Conservation (phyloP, 495 filamentous ascomycete genomes). For the Ascodesmis nigricans region DNA sequence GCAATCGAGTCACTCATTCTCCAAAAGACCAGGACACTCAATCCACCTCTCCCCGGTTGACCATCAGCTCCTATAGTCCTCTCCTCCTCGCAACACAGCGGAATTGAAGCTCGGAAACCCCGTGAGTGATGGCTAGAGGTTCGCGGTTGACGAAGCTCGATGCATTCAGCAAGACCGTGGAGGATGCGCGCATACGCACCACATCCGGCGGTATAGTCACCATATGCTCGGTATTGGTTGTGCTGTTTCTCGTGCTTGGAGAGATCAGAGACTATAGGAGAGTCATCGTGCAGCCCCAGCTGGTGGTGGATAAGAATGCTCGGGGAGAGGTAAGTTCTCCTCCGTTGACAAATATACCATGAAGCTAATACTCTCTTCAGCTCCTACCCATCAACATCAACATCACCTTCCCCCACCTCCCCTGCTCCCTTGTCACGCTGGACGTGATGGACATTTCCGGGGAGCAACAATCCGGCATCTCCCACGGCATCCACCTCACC, state of each 20-base stretch:
- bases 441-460: constrained; percentile 98
- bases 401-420: constrained; percentile 81
- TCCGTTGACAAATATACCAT: constrained; percentile 1
- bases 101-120: no score
- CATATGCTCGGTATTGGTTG: constrained; percentile 63
- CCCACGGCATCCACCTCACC: constrained; percentile 78
- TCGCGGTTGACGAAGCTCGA: constrained; percentile 90
- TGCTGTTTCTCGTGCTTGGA: constrained; percentile 74
- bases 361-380: constrained; percentile 26
- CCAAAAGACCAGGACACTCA: no score
- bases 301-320: constrained; percentile 78
- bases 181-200: constrained; percentile 93
- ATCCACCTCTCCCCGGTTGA: no score
- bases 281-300: constrained; percentile 68
- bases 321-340: constrained; percentile 41
- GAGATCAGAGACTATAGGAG: constrained; percentile 89
- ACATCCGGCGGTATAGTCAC: constrained; percentile 92
- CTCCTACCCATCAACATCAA: constrained; percentile 98
- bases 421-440: constrained; percentile 85
- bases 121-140: constrained; percentile 21
- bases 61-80: no score
- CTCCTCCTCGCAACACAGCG: no score
- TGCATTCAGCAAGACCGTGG: constrained; percentile 96
- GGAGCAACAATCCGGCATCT: constrained; percentile 80
- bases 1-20: no score